Evolutionary conservation across 2,329 filamentous ascomycete species (phyloP), one percentile per base, ranked within the genome.

Genomic region (Capronia epimyces): DNA sequence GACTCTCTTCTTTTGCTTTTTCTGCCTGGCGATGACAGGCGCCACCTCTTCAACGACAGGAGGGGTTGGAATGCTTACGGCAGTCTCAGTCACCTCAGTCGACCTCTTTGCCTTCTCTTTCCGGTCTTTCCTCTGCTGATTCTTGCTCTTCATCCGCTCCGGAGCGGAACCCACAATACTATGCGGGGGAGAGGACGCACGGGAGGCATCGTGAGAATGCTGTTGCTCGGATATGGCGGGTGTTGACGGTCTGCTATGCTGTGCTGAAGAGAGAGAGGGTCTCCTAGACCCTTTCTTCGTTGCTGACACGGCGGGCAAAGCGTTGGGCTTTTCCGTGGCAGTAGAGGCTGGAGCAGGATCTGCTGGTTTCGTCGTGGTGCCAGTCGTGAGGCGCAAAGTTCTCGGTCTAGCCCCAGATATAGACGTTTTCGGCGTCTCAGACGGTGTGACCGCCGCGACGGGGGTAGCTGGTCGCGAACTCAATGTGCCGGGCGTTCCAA

Each of bases 11-110:
- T 74, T 76, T 20, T 72, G 71, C 58, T 76, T 84, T 62, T 82
- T 81, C 67, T 83, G 83, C 36, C 81, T 71, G 18, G 79, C 79
- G 50, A 83, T 67, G 37, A 84, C 83, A 0, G 81, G 81, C 39
- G 79, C 81, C 21, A 71, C 65, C 56, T 81, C 79, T 55, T 81
- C 77, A 7, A 67, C 63, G 3, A 63, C 49, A 16, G 60, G 52
- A 20, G 52, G 51, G 7, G 50, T 43, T 3, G 56, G 37, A 7
- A 64, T 64, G 13, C 49, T 54, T n/a, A 57, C 50, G 8, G 55
- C 50, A 50, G 66, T 61, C 44, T 74, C 73, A 63, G 73, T 67
- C 10, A 65, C 64, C 50, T 74, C 71, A 9, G 61, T 58, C 1
- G 66, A 66, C 34, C 73, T 68, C 58, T 73, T 75, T 1, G 72